Conservation (phyloP, 768 basidiomycete genomes). For the Myochromella boudieri region DNA sequence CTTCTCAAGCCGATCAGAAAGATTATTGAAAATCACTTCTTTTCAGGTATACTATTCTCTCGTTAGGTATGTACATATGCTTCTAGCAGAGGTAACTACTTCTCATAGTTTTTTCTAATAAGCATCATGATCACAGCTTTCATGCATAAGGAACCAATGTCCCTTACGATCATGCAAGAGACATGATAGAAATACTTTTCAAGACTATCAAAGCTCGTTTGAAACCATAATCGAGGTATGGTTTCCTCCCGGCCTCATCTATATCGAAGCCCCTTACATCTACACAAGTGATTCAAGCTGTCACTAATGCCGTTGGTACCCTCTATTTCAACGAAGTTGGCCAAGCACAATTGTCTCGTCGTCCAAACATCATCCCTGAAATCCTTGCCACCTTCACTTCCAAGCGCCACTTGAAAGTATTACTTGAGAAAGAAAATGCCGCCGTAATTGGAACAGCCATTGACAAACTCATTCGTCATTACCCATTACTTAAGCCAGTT, state of each 20-base stretch:
- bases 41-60: constrained; percentile 86
- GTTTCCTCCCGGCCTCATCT: not conserved
- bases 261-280: constrained; percentile 1
- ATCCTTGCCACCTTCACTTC: constrained; percentile 88
- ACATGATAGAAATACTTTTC: constrained; percentile 89
- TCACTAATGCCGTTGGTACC: constrained; percentile 94
- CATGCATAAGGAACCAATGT: constrained; percentile 98
- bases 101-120: constrained; percentile 41
- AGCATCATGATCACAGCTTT: constrained; percentile 97
- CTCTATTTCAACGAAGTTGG: constrained; percentile 92
- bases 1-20: constrained; percentile 83
- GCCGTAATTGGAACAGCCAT: constrained; percentile 85
- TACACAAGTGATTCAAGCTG: constrained; percentile 84
- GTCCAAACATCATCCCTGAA: constrained; percentile 79
- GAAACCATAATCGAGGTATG: constrained; percentile 82
- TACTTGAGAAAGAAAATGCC: constrained; percentile 63
- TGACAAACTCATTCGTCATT: constrained; percentile 95
- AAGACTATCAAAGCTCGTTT: constrained; percentile 79
- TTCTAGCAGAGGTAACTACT: not conserved
- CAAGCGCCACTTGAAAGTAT: constrained; percentile 57
- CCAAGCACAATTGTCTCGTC: constrained; percentile 73
- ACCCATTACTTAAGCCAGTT: constrained; percentile 78
- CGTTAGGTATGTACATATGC: constrained; percentile 59
- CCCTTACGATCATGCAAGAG: constrained; percentile 90
- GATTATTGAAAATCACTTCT: constrained; percentile 79